Evolutionary conservation across 2,329 filamentous ascomycete genomes (phyloP), one percentile per base, ranked within the genome.

Genomic region (Fusarium xylarioides): DNA sequence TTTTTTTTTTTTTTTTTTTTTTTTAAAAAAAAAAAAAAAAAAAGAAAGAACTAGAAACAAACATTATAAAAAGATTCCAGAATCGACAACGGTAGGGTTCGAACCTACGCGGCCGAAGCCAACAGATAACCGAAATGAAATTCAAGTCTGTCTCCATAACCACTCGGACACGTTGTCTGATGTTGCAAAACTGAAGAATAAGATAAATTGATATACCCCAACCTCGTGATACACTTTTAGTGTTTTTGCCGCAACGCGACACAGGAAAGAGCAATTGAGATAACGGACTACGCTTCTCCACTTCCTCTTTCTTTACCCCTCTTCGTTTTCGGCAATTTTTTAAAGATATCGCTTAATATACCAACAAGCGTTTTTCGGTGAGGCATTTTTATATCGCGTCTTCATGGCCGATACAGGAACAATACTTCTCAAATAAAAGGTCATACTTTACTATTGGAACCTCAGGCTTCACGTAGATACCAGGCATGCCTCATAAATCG

Each of bases 101-200:
- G 64, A 66, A 66, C 61, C 10, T 66, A 11, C 64, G 64, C 30
- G 64, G 61, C 61, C 64, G 61, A 66, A 66, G 61, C 64, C 64
- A 66, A 12, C 15, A 59, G 61, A 66, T 66, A 26, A n/a, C 61
- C 11, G 56, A n/a, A n/a, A n/a, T n/a, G n/a, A n/a, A n/a, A n/a
- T n/a, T n/a, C n/a, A n/a, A n/a, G n/a, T n/a, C n/a, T n/a, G n/a
- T n/a, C n/a, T n/a, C n/a, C n/a, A n/a, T n/a, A n/a, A n/a, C 63
- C 64, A 66, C 64, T 67, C 62, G 64, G 64, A 67, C 64, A 67
- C 64, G 52, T 59, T 66, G 62, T 59, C 64, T 52, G 10, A 10
- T 7, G 30, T 42, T 65, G 23, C 28, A 0, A 10, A 2, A 8
- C 4, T 0, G 2, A 9, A 0, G 3, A 19, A 4, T 2, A 12